Evolutionary conservation across 768 basidiomycete genomes (phyloP), one percentile per base, ranked within the genome.

Genomic region (Lanmaoa pseudosensibilis): DNA sequence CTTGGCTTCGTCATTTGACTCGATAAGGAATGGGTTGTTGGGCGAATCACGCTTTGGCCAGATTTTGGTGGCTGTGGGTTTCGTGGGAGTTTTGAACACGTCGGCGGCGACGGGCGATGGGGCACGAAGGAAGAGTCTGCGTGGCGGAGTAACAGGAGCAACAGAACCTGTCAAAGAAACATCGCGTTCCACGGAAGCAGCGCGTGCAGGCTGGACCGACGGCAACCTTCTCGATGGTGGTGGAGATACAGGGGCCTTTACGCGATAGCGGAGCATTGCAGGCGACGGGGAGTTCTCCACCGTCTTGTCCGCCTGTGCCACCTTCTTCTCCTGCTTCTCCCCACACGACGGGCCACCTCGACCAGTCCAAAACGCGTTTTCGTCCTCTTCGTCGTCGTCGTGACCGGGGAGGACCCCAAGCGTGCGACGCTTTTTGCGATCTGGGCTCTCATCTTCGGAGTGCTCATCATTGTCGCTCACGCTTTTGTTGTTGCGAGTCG

Each of bases 1-100:
- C 30, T 54, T 44, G 40, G 54, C 66, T 9, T 67, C 64, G 38
- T 68, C 61, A 18, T 58, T 45, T 12, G 65, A 59, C 2, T 78
- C 78, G 25, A 71, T 74, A 12, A 90, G 76, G 75, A 90, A 90
- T 0, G 88, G 88, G 55, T 90, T 90, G 58, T 85, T 78, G 1
- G 86, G 87, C 4, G 87, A 86, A 68, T 88, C 86, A 18, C 83
- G 82, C 54, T 73, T 69, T 41, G 77, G 73, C 52, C 64, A 64
- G 39, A 69, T 68, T 60, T 66, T 59, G 52, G 67, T 74, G 16
- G 66, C 65, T 47, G 73, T 75, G 1, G 77, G 67, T 8, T 79
- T 78, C 12, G 66, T 65, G n/a, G 78, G 77, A 9, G 77, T 75
- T 13, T 76, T 76, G 52, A 72, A 69, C 2, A 56, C 63, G 33